Base-by-base conservation (phyloP, 108 stramenopile species). In the Craspedostauros australis region DNA sequence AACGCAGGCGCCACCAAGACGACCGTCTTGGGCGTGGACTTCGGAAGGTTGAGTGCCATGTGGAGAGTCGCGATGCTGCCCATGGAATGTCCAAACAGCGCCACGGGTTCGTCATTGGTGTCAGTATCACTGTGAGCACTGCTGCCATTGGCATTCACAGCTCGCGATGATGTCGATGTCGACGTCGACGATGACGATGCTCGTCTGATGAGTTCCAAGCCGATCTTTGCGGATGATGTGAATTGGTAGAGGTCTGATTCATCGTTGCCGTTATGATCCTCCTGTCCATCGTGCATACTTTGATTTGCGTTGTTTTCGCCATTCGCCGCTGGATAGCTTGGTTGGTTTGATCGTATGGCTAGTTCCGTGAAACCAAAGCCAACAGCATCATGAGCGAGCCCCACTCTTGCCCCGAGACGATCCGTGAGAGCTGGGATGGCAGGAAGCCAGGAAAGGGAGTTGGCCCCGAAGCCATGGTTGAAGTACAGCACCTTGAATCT, bases 321-420 rank as follows among this genome's bases (percentile, higher is more conserved):
- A n/a, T n/a, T n/a, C n/a, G n/a, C n/a, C n/a, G n/a, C n/a, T n/a
- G n/a, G n/a, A 25, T 16, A 22, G 1, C 9, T 39, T 19, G 82
- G 83, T 39, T 83, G 82, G n/a, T n/a, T n/a, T n/a, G n/a, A n/a
- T n/a, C n/a, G n/a, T n/a, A n/a, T n/a, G n/a, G n/a, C n/a, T n/a
- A n/a, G n/a, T 50, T 82, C 89, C 3, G 89, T 91, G 31, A 91
- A 85, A 12, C 89, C 89, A 66, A 91, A 91, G 2, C 89, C 89
- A 2, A 70, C 67, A 6, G 85, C 80, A 62, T 91, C 89, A 55
- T 91, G 89, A 0, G 74, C 85, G 12, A 84, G 24, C 22, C 63
- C 79, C 16, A 74, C 60, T 21, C 54, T 25, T 21, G 75, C 70
- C 28, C 58, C 51, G 23, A 82, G 26, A 29, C 61, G 70, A 34